phyloP scores from a whole-genome alignment of 495 filamentous ascomycete genomes.

The Daldinia loculata region DNA sequence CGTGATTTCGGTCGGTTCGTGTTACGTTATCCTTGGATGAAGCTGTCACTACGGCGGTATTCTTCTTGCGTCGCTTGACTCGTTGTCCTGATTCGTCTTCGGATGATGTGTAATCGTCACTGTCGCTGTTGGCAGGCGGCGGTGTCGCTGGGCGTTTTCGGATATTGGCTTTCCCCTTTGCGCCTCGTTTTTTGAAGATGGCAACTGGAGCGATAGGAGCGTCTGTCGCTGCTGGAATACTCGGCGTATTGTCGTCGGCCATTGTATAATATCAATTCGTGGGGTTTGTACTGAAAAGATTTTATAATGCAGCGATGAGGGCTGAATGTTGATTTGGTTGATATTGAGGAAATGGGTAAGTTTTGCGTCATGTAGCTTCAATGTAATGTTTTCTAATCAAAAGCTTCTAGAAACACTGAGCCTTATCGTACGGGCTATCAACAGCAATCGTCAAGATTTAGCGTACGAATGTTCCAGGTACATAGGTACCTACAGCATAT shows the following conservation, averaged over 20 bases:
- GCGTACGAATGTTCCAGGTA: not conserved
- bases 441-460: not conserved
- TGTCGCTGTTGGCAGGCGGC: slow-evolving; percentile 69
- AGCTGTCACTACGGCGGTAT: slow-evolving; percentile 66
- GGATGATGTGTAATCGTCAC: slow-evolving; percentile 70
- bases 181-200: slow-evolving; percentile 87
- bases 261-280: slow-evolving; percentile 25
- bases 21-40: slow-evolving; percentile 56
- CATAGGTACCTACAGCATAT: not conserved
- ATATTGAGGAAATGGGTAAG: not conserved
- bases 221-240: slow-evolving; percentile 38
- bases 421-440: not conserved
- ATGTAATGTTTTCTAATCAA: not conserved
- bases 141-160: slow-evolving; percentile 87
- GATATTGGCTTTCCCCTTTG: slow-evolving; percentile 77
- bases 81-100: slow-evolving; percentile 76
- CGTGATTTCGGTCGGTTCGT: slow-evolving; percentile 53
- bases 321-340: not conserved
- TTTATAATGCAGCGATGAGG: not conserved
- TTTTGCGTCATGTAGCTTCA: not conserved
- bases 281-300: not conserved
- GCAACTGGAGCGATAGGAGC: slow-evolving; percentile 58
- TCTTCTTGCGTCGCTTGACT: slow-evolving; percentile 82
- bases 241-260: slow-evolving; percentile 41
- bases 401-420: slow-evolving; percentile 25